Evolutionary conservation across 352 stramenopile species (phyloP), one percentile per base, ranked within the genome.

Genomic region (Phytopythium vexans): DNA sequence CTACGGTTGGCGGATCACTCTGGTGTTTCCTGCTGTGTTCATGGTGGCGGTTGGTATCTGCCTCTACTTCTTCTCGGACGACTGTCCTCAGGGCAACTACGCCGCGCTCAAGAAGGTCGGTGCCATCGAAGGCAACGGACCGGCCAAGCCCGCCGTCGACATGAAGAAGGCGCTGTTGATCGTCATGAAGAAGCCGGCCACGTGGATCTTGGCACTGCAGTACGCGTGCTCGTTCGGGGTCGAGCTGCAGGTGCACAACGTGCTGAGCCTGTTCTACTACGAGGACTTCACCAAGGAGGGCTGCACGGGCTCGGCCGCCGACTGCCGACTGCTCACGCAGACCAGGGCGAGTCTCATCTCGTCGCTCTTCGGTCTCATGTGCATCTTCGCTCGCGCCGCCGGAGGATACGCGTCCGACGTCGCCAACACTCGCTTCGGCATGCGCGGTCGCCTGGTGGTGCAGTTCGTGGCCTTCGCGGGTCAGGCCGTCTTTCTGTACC

Each of bases 241-340:
- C 38, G 93, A 98, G 60, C 69, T 98, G 3, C 94, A 94, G 45
- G 90, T 98, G 49, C 96, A 98, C 78, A 98, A 98, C 64, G 87
- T 92, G 40, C 83, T 95, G 35, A 92, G 86, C 31, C 58, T 84
- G 27, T 96, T 96, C 68, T 97, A 97, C 64, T 91, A 88, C 42
- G 74, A 94, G 32, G 81, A 90, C 37, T 97, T 98, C 50, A 75
- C 64, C 15, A 68, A 83, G 16, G 56, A 62, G 1, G 81, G 75
- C 47, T 87, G 76, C 34, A 57, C 77, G 1, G 51, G 54, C 14
- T 41, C 47, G 3, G 66, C 48, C 3, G 51, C 60, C n/a, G 41
- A 49, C 6, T n/a, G 41, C 58, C 14, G 47, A 32, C 7, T 68
- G 60, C 10, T 56, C 55, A 3, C 8, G 60, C n/a, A n/a, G n/a